phyloP scores from a whole-genome alignment of 768 basidiomycete species.

The Candolleomyces eurysporus region DNA sequence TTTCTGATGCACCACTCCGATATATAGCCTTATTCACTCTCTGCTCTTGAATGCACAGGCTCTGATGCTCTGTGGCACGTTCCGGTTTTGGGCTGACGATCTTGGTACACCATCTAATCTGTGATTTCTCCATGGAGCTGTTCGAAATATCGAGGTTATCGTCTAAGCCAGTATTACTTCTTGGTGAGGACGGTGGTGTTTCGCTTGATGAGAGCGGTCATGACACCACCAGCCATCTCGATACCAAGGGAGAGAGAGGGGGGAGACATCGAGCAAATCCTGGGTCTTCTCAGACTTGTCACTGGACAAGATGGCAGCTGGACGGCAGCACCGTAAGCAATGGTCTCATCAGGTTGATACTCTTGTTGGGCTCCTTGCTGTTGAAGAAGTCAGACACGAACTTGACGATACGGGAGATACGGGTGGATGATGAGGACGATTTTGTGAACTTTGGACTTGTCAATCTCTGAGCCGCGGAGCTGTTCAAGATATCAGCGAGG shows the following conservation, averaged over 20 bases:
- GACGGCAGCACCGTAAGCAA: conserved; percentile 99
- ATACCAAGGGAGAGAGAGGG: conserved; percentile 91
- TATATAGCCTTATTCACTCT: too few species aligned
- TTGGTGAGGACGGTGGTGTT: conserved; percentile 99
- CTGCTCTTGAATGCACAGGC: too few species aligned
- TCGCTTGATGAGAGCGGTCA: conserved; percentile 97
- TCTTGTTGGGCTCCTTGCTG: conserved; percentile 98
- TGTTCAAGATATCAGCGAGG: too few species aligned
- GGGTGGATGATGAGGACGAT: conserved; percentile 98
- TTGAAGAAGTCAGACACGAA: conserved; percentile 98
- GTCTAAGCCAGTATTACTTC: too few species aligned
- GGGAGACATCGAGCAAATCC: conserved; percentile 93
- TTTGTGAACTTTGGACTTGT: conserved; percentile 94
- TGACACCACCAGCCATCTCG: conserved; percentile 98
- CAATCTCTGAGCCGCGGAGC: conserved; percentile 97
- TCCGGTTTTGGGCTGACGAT: too few species aligned
- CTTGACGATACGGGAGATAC: conserved; percentile 96
- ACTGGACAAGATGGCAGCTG: conserved; percentile 97
- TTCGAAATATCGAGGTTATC: too few species aligned
- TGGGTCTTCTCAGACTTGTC: conserved; percentile 98
- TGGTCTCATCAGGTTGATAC: conserved; percentile 99
- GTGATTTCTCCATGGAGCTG: too few species aligned
- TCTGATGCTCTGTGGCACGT: too few species aligned
- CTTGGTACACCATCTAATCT: too few species aligned
- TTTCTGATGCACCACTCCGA: too few species aligned